These are phyloP conservation scores for Gelatoporia subvermispora DNA, from an alignment of 768 basidiomycete species.

Conservation along the genomic window DNA sequence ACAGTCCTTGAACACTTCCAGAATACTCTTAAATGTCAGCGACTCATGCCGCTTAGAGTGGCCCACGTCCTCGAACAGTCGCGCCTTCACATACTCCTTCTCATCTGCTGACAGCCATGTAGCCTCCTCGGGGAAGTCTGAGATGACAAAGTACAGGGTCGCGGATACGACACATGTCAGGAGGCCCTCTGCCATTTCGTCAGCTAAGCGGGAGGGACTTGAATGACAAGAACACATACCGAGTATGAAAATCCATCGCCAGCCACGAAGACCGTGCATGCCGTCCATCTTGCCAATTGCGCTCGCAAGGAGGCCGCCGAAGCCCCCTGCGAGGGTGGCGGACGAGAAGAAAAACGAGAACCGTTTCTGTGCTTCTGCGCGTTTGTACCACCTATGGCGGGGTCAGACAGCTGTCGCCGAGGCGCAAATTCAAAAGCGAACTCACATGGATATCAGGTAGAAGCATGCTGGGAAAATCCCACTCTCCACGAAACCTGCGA, in stretches of 20 bases:
- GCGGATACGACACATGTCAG: conserved; percentile 30
- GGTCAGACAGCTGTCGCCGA: conserved; percentile 11
- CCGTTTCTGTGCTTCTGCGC: conserved; percentile 30
- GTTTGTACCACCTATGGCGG: conserved; percentile 35
- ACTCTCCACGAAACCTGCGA: conserved; percentile 20
- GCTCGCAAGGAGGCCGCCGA: conserved; percentile 29
- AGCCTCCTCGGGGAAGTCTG: conserved; percentile 28
- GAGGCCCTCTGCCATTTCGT: conserved; percentile 26
- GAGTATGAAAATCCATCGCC: conserved; percentile 31
- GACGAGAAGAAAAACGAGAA: conserved; percentile 36
- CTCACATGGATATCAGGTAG: conserved; percentile 5
- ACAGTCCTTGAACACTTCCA: conserved; percentile 24
- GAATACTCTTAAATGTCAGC: conserved; percentile 14
- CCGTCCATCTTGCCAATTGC: conserved; percentile 32
- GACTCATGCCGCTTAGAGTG: conserved; percentile 19
- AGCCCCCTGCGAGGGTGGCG: conserved; percentile 35
- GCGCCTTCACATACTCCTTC: conserved; percentile 24
- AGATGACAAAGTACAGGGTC: conserved; percentile 29
- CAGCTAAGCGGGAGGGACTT: background rate
- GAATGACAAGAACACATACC: conserved; percentile 9
- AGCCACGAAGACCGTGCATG: conserved; percentile 22
- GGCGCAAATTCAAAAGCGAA: background rate
- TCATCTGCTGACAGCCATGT: conserved; percentile 29
- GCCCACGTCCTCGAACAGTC: conserved; percentile 25
- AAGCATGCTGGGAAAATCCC: conserved; percentile 25